These are phyloP conservation scores for Podospora comata DNA, from an alignment of 495 filamentous ascomycete genomes.

Conservation along the genomic window DNA sequence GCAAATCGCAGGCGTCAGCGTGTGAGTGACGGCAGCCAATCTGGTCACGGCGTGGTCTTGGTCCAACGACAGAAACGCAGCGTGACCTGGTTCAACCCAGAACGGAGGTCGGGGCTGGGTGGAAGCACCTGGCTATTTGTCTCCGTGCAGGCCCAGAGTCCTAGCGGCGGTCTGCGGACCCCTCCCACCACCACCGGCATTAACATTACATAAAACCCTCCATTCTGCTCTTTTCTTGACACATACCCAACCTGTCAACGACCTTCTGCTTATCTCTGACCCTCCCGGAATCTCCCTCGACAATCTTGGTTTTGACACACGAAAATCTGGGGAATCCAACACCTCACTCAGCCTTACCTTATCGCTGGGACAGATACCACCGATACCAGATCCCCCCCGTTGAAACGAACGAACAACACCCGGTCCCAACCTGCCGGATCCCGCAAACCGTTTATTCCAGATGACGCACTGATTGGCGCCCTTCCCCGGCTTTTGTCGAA, in stretches of 20 bases:
- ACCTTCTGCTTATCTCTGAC: constrained; percentile 44
- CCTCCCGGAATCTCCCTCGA: constrained; percentile 35
- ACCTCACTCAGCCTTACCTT: constrained; percentile 26
- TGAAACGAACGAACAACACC: constrained; percentile 11
- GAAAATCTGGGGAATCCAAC: constrained; percentile 34
- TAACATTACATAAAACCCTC: constrained; percentile 57
- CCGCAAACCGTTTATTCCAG: constrained; percentile 40
- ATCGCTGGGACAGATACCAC: constrained; percentile 27
- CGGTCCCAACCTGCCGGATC: constrained; percentile 48
- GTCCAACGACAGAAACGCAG: constrained; percentile 20
- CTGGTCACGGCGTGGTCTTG: background rate
- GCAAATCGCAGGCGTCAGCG: background rate
- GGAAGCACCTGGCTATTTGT: constrained; percentile 30
- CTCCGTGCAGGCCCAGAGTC: constrained; percentile 22
- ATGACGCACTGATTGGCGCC: constrained; percentile 53
- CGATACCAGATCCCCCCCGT: constrained; percentile 1
- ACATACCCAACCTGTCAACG: constrained; percentile 45
- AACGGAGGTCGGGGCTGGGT: constrained; percentile 22
- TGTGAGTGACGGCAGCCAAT: constrained; percentile 10
- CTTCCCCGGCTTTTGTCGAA: constrained; percentile 23
- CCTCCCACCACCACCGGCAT: constrained; percentile 38
- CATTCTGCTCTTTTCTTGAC: constrained; percentile 47
- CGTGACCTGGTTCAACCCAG: constrained; percentile 29
- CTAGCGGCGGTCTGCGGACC: constrained; percentile 31
- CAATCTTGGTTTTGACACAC: constrained; percentile 38